phyloP scores from a whole-genome alignment of 805 yeast species.

The Scheffersomyces stipitis region DNA sequence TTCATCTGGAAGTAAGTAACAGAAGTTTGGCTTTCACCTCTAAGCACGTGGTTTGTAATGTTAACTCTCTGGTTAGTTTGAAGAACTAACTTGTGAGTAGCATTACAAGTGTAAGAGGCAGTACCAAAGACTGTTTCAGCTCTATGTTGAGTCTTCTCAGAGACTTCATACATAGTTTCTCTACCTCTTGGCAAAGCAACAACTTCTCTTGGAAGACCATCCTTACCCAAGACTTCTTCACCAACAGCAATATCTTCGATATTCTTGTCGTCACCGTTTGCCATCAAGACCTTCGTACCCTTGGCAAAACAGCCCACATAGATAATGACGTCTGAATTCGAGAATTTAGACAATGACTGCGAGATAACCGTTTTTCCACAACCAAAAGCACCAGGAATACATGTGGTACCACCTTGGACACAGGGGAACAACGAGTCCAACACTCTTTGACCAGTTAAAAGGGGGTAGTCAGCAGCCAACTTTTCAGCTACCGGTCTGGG shows the following conservation, averaged over 20 bases:
- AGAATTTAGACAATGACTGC: conserved; percentile 93
- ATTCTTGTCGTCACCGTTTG: conserved; percentile 35
- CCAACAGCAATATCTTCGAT: conserved; percentile 38
- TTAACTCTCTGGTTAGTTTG: conserved; percentile 28
- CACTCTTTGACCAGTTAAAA: conserved; percentile 98
- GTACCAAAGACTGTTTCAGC: conserved; percentile 11
- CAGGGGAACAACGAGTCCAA: conserved; percentile 96
- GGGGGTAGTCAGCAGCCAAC: conserved; percentile 89
- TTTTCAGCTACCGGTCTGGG: conserved; percentile 98
- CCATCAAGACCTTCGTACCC: conserved; percentile 45
- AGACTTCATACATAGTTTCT: conserved; percentile 41
- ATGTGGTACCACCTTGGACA: conserved; percentile 99
- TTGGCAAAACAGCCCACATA: conserved; percentile 69
- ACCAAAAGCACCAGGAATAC: conserved; percentile 99
- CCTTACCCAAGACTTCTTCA: conserved; percentile 43
- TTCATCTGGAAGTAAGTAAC: conserved; percentile 21
- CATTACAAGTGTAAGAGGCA: conserved; percentile 31
- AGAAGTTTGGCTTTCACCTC: conserved; percentile 14
- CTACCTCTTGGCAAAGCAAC: conserved; percentile 42
- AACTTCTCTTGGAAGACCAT: conserved; percentile 41
- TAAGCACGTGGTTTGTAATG: conserved; percentile 8
- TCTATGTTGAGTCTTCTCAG: conserved; percentile 22
- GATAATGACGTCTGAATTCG: conserved; percentile 95
- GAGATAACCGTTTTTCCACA: conserved; percentile 99
- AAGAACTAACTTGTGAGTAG: conserved; percentile 40